Evolutionary conservation across 257 asterid genomes (phyloP).

Genomic region (Solanum sitiens): DNA sequence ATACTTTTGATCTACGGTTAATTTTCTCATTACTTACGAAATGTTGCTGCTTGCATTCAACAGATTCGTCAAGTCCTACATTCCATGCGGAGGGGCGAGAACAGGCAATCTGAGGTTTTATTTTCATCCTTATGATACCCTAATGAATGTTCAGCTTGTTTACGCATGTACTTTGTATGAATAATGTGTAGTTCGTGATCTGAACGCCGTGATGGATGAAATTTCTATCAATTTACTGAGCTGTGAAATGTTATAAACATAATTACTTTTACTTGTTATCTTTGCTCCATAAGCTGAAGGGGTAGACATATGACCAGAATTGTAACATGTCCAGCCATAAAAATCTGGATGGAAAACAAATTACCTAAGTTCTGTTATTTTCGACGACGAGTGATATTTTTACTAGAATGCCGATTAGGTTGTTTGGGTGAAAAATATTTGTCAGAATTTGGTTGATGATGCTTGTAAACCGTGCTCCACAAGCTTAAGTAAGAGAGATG

Average conservation of each 20-base stretch:
- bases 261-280: background rate
- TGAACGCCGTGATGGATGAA: background rate
- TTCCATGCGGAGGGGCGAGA: constrained; percentile 67
- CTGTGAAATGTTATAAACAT: background rate
- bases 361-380: background rate
- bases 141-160: background rate
- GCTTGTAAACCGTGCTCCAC: background rate
- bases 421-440: background rate
- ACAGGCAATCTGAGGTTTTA: constrained; percentile 64
- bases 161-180: background rate
- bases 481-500: background rate
- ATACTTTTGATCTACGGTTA: background rate
- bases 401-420: background rate
- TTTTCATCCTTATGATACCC: constrained; percentile 4
- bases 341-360: background rate
- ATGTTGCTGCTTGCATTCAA: constrained; percentile 1
- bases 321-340: background rate
- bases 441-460: background rate
- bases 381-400: background rate
- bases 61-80: constrained; percentile 76
- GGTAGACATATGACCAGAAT: background rate
- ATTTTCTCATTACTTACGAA: background rate
- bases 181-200: background rate
- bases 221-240: background rate
- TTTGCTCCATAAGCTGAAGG: background rate